These are phyloP conservation scores for Fonsecaea multimorphosa DNA, from an alignment of 2,329 filamentous ascomycete genomes.

Conservation along the genomic window DNA sequence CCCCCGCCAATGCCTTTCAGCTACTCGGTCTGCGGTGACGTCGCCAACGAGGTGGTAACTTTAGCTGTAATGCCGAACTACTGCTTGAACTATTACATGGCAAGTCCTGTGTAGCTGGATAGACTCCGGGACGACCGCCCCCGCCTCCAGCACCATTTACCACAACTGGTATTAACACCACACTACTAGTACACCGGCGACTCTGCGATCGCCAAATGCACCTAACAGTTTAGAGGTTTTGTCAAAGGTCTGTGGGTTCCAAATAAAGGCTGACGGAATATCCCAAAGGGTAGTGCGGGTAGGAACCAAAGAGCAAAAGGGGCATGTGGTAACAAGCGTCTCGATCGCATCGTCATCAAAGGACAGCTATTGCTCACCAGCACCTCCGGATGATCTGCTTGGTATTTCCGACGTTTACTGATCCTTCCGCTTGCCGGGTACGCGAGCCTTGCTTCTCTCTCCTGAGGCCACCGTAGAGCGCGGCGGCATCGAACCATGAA, in stretches of 20 bases:
- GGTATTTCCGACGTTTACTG: slow-evolving; percentile 18
- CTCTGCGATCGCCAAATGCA: neutral
- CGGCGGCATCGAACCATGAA: neutral
- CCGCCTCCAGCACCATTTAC: too few species aligned
- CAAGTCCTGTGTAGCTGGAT: neutral
- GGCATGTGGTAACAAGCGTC: neutral
- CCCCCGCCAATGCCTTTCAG: slow-evolving; percentile 6
- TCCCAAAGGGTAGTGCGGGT: neutral
- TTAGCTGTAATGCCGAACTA: neutral
- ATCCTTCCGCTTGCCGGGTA: slow-evolving; percentile 1
- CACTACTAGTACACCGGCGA: neutral
- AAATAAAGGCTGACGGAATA: neutral
- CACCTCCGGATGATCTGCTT: slow-evolving; percentile 6
- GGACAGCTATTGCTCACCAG: neutral
- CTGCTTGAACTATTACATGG: neutral
- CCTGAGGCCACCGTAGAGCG: neutral
- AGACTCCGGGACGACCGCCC: neutral
- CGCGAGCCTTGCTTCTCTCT: neutral
- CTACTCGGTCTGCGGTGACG: slow-evolving; percentile 2
- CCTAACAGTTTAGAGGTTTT: neutral
- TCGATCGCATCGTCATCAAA: neutral
- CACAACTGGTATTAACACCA: too few species aligned
- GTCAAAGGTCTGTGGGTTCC: too few species aligned
- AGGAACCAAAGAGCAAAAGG: neutral
- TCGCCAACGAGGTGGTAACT: neutral